Evolutionary conservation across 495 filamentous ascomycete genomes (phyloP), one percentile per base, ranked within the genome.

Genomic region (Durotheca rogersii): DNA sequence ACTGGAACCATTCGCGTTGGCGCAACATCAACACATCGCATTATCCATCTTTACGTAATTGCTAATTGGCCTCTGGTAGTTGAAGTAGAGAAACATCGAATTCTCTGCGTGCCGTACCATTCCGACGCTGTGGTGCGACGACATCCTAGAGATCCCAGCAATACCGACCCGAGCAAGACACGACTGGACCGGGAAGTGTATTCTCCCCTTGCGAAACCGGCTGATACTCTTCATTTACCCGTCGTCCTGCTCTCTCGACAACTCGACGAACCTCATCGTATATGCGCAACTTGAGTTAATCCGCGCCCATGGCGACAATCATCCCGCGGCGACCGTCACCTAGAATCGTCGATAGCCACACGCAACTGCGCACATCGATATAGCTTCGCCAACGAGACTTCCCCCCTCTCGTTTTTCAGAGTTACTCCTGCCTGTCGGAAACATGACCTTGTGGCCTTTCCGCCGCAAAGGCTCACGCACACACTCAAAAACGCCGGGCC

Each of bases 401-500:
- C n/a, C n/a, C n/a, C n/a, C n/a, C 43, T 48, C 31, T 47, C 19
- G 31, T 33, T 20, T 40, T 43, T 25, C 31, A 53, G 46, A 18
- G 21, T 39, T 31, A 41, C 14, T 21, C 20, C 41, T 38, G 55
- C 64, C 62, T 46, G 36, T 37, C 29, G 41, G 38, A 73, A 75
- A 65, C 53, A 89, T 88, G 85, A 80, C 81, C 62, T 72, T 89
- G 72, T 90, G 87, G 87, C 87, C 83, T 25, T 90, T 89, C 67
- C 77, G 85, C 67, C 83, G 85, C 47, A 86, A 76, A 66, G 82
- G 74, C 72, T 70, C 71, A 48, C 69, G 73, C 57, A 73, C 69
- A 56, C 70, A 69, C 53, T 58, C 68, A 30, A 61, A 65, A 21
- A 64, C 67, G 30, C 71, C 62, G 49, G 68, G 70, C 21, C 51